Conservation (phyloP, 345 rosid genomes). For the Theobroma cacao region DNA sequence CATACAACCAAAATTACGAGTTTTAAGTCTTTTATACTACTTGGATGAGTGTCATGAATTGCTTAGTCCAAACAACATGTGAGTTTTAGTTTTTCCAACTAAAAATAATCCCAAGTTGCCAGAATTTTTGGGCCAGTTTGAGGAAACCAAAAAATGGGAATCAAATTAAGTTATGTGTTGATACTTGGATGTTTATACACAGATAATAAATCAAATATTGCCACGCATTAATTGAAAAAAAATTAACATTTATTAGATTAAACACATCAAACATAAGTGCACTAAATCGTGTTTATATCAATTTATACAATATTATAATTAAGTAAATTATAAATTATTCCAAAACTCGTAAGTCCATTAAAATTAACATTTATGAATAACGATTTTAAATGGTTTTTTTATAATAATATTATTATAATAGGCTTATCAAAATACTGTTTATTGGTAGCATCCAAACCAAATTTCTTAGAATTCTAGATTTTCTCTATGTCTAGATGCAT, state of each 20-base stretch:
- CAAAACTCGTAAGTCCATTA: background rate
- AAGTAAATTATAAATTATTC: no score
- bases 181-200: no score
- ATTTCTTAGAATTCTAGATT: background rate
- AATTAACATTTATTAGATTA: no score
- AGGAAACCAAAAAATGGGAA: background rate
- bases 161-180: no score
- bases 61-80: background rate
- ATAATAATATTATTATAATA: background rate
- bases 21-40: background rate
- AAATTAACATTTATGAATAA: background rate
- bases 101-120: background rate
- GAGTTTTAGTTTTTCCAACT: background rate
- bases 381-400: background rate
- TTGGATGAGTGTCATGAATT: background rate
- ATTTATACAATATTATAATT: no score
- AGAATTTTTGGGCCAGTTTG: constrained; percentile 5
- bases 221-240: no score
- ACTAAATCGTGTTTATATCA: no score
- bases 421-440: background rate
- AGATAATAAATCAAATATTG: no score
- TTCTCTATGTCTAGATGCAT: background rate
- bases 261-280: no score
- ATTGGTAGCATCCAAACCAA: background rate
- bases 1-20: no score